Evolutionary conservation across 169 alveolate species (phyloP).

Genomic region (Cryptosporidium xiaoi): DNA sequence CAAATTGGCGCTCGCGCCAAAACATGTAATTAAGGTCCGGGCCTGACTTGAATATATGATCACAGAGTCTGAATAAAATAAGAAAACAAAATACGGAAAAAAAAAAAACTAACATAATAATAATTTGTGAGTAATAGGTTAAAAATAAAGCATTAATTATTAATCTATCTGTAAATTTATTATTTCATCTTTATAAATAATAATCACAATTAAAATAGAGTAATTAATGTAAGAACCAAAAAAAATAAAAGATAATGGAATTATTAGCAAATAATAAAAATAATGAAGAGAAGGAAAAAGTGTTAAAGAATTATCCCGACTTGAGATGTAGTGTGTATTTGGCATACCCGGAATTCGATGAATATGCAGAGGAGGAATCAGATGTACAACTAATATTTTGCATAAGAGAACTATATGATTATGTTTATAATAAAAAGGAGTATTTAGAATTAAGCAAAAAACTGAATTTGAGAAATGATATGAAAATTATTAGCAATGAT

Average conservation of each 20-base stretch:
- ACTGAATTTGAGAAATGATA: background rate
- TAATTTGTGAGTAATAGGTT: too few relatives aligned
- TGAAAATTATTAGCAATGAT: background rate
- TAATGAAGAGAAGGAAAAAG: too few relatives aligned
- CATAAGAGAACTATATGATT: slow-evolving; percentile 56
- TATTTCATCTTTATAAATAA: too few relatives aligned
- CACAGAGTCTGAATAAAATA: slow-evolving; percentile 6
- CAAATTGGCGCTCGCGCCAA: slow-evolving; percentile 49
- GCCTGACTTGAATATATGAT: slow-evolving; percentile 8
- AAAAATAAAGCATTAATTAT: too few relatives aligned
- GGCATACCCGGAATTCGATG: slow-evolving; percentile 54
- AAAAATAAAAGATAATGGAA: too few relatives aligned
- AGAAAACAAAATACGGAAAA: background rate
- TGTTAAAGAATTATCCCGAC: background rate
- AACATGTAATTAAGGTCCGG: slow-evolving; percentile 60
- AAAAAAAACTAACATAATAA: too few relatives aligned
- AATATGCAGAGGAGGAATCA: slow-evolving; percentile 15
- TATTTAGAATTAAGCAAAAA: background rate
- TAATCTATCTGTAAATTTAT: too few relatives aligned
- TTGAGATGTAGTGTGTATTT: slow-evolving; percentile 41
- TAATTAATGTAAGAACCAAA: too few relatives aligned
- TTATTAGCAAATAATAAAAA: too few relatives aligned
- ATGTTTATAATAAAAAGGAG: background rate
- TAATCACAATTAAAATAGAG: too few relatives aligned
- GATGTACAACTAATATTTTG: slow-evolving; percentile 45